Base-by-base conservation (phyloP, 768 basidiomycete species). In the Sistotremastrum suecicum region DNA sequence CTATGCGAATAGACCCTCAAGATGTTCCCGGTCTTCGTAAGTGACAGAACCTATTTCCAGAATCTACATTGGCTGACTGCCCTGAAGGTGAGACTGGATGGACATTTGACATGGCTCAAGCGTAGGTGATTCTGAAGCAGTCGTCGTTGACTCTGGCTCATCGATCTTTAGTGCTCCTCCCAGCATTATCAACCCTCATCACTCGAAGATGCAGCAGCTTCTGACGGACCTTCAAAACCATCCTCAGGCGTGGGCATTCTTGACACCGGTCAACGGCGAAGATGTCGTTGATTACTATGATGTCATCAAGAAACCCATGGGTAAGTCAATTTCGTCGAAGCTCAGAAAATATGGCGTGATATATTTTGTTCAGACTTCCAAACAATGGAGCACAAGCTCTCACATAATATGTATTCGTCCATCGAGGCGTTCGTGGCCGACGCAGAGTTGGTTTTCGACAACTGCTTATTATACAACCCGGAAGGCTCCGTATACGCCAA, bases 221-320 rank as follows among this genome's bases (percentile, higher is more conserved):
- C 66, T 97, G 33, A 75, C 75, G 35, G 86, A 89, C 43, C 63
- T 98, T 45, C 78, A 83, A 58, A 73, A 68, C 31, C 83, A 91
- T 56, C 71, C 81, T 6, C 72, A 75, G 37, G 76, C 85, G 1
- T 99, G 95, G 92, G 77, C 95, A 5, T 99, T 98, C 64, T 64
- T 69, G 32, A 60, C 70, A 44, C 90, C 95, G 3, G 92, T 98
- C 39, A 79, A 81, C 52, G 66, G 61, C 2, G 75, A 76, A 5
- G 83, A 89, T 49, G 92, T 92, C 5, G 60, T 71, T 5, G 92
- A 97, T 58, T 99, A 99, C 55, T 84, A 88, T 60, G 81, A 88
- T 20, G 76, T 91, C 41, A 80, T 98, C 58, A 80, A 78, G 54
- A 66, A 78, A 47, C 95, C 95, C 3, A 98, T 98, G 92, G 91